Base-by-base conservation (phyloP, 768 basidiomycete genomes). In the Sarcodon aspratus region DNA sequence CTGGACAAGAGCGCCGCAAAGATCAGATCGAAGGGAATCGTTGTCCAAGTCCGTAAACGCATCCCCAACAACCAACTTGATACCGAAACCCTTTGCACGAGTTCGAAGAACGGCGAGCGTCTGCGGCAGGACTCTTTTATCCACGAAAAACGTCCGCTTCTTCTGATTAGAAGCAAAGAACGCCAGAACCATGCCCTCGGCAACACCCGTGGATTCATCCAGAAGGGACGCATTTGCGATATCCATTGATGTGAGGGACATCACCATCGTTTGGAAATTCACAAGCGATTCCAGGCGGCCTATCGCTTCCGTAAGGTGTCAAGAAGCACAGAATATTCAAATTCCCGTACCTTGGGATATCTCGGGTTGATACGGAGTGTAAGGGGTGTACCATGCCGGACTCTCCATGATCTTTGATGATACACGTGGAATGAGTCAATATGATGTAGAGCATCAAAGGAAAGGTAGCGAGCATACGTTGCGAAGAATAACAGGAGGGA, bases 301-400 rank as follows among this genome's bases (percentile, higher is more conserved):
- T 92, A 59, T 44, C 53, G 32, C 52, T 35, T 17, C 9, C 37
- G 3, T 44, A 11, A 17, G 45, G 47, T 46, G 46, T 38, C 31
- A 15, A 33, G 32, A 40, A 50, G 36, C 48, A 15, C 21, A 18
- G 10, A 31, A 33, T 10, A 36, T 46, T 42, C 8, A 31, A 38
- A 56, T 68, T 21, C 58, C 15, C 7, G 13, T 9, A 86, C 91
- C 95, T 79, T 99, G 95, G n/a, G 95, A 82, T 63, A 98, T 86
- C 73, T 99, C 95, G 1, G 95, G 93, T 59, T 96, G 92, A 66
- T 94, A 94, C 1, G 92, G 91, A 0, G 93, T 94, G 64, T 95
- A 94, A 12, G 85, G 90, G 6, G 94, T 97, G 65, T 97, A 98
- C 95, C 95, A 99, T 3, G 86, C 90, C 27, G 93, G 95, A 61